phyloP scores from a whole-genome alignment of 768 basidiomycete species.

The Mycena filopes region DNA sequence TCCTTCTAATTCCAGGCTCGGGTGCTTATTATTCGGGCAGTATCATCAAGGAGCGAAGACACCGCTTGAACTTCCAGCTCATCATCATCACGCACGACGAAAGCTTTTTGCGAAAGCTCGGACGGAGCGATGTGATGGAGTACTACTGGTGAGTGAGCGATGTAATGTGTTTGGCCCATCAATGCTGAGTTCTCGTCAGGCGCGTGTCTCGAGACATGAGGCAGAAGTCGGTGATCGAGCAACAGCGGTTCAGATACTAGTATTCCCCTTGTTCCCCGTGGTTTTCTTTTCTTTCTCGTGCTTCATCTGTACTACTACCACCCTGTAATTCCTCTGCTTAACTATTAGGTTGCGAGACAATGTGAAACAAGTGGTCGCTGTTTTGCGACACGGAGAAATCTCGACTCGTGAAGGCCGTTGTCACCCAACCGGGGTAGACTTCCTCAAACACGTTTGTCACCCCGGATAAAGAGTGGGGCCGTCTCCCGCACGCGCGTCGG shows the following conservation, averaged over 20 bases:
- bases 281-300: constrained; percentile 5
- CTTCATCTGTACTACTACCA: constrained; percentile 26
- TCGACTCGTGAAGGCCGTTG: constrained; percentile 71
- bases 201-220: constrained; percentile 76
- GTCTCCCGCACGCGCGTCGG: too few species aligned
- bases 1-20: constrained; percentile 2
- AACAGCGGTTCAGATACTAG: constrained; percentile 69
- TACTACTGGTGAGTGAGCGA: constrained; percentile 86
- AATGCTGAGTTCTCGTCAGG: constrained; percentile 55
- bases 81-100: constrained; percentile 98
- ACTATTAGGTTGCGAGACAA: background rate
- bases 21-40: constrained; percentile 49
- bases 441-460: too few species aligned
- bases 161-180: background rate
- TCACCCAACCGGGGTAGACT: constrained; percentile 69
- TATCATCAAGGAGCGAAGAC: constrained; percentile 93
- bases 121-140: constrained; percentile 92
- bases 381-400: constrained; percentile 9
- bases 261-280: constrained; percentile 1
- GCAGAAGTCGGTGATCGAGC: constrained; percentile 84
- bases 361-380: constrained; percentile 4
- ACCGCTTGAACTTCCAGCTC: constrained; percentile 93
- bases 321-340: background rate
- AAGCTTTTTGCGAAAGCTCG: constrained; percentile 90
- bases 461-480: too few species aligned